These are phyloP conservation scores for Byssothecium circinans DNA, from an alignment of 2,329 filamentous ascomycete genomes.

Conservation along the genomic window DNA sequence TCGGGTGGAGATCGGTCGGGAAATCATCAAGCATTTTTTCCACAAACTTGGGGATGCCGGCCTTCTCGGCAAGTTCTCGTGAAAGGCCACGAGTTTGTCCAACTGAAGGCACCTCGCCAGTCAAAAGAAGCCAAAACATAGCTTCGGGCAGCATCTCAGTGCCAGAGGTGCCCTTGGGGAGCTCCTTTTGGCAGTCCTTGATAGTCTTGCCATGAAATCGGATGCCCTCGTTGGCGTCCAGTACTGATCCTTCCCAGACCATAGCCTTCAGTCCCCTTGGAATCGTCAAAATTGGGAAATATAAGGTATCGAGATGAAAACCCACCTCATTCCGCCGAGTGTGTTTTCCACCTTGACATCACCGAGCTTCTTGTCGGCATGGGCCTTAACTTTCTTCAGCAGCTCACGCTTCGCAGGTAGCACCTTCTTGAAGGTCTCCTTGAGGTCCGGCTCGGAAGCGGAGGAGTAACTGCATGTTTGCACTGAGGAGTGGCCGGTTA, in stretches of 20 bases:
- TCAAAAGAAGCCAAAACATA: conserved; percentile 99
- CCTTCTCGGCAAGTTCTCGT: conserved; percentile 83
- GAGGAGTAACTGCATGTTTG: conserved; percentile 66
- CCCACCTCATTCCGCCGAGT: conserved; percentile 86
- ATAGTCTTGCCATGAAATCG: conserved; percentile 97
- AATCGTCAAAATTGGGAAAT: conserved; percentile 14
- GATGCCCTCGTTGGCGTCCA: conserved; percentile 96
- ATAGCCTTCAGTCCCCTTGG: conserved; percentile 84
- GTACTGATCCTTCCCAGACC: conserved; percentile 97
- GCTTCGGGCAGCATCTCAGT: conserved; percentile 98
- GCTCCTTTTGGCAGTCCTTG: conserved; percentile 92
- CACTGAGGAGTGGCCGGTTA: conserved; percentile 30
- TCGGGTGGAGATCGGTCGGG: conserved; percentile 88
- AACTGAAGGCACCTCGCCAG: conserved; percentile 84
- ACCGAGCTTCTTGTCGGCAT: conserved; percentile 79
- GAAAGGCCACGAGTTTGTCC: conserved; percentile 81
- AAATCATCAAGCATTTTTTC: conserved; percentile 87
- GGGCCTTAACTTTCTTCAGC: conserved; percentile 88
- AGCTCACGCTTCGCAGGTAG: conserved; percentile 94
- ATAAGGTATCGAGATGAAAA: not conserved
- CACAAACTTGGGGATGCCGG: conserved; percentile 78
- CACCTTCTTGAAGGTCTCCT: conserved; percentile 76
- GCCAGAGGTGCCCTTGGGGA: conserved; percentile 88
- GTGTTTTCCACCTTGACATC: conserved; percentile 94
- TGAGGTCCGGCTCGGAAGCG: conserved; percentile 82